These are phyloP conservation scores for Paramecium tetraurelia DNA, from an alignment of 73 alveolate species.

Conservation along the genomic window DNA sequence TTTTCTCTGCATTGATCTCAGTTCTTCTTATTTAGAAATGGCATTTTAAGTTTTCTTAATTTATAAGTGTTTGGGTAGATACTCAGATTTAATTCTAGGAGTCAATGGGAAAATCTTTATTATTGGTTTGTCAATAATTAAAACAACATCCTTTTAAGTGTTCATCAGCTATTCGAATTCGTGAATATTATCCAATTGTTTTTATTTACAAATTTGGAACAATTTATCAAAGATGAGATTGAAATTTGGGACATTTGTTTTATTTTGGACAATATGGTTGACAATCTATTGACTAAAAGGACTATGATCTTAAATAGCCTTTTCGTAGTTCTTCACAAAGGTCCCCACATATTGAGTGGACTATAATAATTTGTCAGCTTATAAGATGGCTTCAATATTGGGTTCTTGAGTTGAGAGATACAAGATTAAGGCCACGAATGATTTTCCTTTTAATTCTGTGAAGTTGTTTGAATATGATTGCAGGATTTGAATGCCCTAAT, in stretches of 20 bases:
- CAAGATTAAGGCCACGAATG: background rate
- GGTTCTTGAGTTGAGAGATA: background rate
- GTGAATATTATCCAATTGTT: background rate
- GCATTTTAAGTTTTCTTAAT: background rate
- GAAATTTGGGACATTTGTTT: background rate
- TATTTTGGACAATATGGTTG: background rate
- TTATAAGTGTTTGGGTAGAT: background rate
- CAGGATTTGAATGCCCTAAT: background rate
- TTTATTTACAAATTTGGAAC: background rate
- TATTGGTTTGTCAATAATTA: constrained; percentile 3
- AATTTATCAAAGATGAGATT: background rate
- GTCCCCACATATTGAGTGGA: background rate
- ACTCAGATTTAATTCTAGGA: background rate
- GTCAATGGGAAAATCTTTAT: constrained; percentile 2
- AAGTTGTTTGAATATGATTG: background rate
- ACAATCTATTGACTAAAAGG: background rate
- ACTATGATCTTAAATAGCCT: background rate
- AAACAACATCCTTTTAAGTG: background rate
- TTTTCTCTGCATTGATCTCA: background rate
- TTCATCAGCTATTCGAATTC: background rate
- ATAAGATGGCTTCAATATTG: background rate
- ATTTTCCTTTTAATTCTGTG: background rate
- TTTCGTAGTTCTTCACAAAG: background rate
- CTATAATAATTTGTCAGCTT: background rate
- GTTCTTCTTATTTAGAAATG: background rate